phyloP scores from a whole-genome alignment of 805 yeast species.

The Monosporozyma unispora region DNA sequence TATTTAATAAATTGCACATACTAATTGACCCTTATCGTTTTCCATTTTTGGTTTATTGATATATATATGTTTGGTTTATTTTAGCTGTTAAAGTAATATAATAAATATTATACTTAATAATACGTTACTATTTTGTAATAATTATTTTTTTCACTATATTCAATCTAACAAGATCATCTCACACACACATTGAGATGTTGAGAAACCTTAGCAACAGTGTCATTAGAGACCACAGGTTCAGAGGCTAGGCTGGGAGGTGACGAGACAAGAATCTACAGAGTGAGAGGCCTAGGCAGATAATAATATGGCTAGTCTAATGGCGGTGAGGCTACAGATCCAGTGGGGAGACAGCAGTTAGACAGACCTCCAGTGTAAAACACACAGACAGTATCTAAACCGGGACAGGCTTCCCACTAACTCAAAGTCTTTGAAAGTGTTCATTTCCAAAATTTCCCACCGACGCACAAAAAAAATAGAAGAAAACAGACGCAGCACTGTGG shows the following conservation, averaged over 20 bases:
- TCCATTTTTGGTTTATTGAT: conserved; percentile 66
- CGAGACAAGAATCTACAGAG: neutral
- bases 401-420: too few relatives aligned
- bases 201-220: neutral
- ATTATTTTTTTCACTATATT: neutral
- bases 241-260: neutral
- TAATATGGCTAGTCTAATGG: neutral
- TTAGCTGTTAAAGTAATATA: neutral
- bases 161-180: neutral
- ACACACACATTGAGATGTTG: neutral
- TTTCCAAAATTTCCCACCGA: too few relatives aligned
- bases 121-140: neutral
- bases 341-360: neutral
- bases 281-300: neutral
- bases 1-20: conserved; percentile 61
- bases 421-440: too few relatives aligned
- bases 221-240: neutral
- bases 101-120: too few relatives aligned
- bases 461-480: too few relatives aligned
- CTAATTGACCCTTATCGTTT: conserved; percentile 99
- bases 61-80: conserved; percentile 5
- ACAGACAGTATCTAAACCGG: too few relatives aligned
- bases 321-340: neutral
- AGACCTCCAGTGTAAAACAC: too few relatives aligned
- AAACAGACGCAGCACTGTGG: too few relatives aligned